Conservation (phyloP, 2,329 filamentous ascomycete species). For the Alternaria sp. region DNA sequence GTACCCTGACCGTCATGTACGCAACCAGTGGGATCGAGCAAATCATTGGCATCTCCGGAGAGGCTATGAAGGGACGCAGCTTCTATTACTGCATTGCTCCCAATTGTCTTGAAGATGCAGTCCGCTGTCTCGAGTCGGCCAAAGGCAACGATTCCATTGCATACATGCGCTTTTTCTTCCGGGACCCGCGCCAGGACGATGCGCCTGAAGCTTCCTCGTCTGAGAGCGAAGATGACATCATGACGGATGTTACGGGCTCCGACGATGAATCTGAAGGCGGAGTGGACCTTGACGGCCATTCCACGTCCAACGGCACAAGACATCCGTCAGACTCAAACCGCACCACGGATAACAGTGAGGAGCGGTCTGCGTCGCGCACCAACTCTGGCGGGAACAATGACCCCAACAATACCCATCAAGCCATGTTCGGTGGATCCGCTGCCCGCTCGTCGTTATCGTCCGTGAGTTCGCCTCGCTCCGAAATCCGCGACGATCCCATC, state of each 20-base stretch:
- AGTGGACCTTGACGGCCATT: conserved; percentile 45
- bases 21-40: conserved; percentile 76
- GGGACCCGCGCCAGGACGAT: conserved; percentile 69
- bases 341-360: conserved; percentile 23
- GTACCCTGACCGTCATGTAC: conserved; percentile 84
- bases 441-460: conserved; percentile 39
- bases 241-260: conserved; percentile 57
- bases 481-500: conserved; percentile 53
- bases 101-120: conserved; percentile 76
- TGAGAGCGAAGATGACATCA: conserved; percentile 56
- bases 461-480: conserved; percentile 29
- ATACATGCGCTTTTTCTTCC: conserved; percentile 84
- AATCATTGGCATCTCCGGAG: conserved; percentile 75
- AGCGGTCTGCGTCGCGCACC: conserved; percentile 39
- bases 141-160: conserved; percentile 92
- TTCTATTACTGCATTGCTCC: conserved; percentile 88
- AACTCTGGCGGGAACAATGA: conserved; percentile 57
- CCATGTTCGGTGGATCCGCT: conserved; percentile 35
- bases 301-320: conserved; percentile 23
- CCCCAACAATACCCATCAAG: conserved; percentile 42
- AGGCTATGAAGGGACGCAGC: conserved; percentile 74
- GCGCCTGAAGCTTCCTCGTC: conserved; percentile 45
- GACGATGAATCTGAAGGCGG: conserved; percentile 58
- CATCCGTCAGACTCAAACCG: conserved; percentile 23
- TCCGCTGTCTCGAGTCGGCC: conserved; percentile 80